A percentile compares a stretch with the other conserved stretches of the same genome.
These are phyloP conservation scores for Cyberlindnera xylosilytica DNA, from an alignment of 805 yeast species.

Conservation along the genomic window DNA sequence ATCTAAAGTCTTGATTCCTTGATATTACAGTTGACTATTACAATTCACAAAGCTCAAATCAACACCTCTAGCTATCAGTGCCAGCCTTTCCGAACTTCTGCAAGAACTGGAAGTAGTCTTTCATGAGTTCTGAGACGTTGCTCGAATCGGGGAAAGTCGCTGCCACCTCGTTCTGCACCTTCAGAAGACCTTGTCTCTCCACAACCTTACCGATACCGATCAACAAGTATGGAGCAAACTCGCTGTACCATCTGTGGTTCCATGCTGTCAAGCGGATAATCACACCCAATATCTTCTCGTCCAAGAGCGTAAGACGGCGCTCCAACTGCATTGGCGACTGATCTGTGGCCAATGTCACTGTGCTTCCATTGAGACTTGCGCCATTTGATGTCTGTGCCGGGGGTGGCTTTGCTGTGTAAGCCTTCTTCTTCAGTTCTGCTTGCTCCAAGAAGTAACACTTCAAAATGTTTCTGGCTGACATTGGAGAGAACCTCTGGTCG, in stretches of 20 bases:
- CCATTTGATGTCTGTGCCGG: not conserved
- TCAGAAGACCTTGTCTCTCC: conserved; percentile 73
- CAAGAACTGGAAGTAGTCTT: conserved; percentile 47
- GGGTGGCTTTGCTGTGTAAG: conserved; percentile 13
- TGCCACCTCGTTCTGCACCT: conserved; percentile 67
- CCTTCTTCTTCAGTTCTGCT: conserved; percentile 26
- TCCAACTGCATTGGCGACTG: conserved; percentile 27
- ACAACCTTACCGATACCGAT: conserved; percentile 57
- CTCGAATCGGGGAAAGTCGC: conserved; percentile 57
- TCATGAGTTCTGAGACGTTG: conserved; percentile 57
- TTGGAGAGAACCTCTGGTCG: conserved; percentile 72
- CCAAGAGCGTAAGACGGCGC: conserved; percentile 37
- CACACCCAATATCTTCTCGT: conserved; percentile 52
- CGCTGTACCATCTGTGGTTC: conserved; percentile 97
- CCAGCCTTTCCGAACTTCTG: conserved; percentile 18
- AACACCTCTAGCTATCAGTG: conserved; percentile 5
- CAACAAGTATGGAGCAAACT: conserved; percentile 73
- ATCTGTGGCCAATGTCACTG: conserved; percentile 7
- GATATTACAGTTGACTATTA: too few relatives aligned
- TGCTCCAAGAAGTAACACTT: conserved; percentile 57
- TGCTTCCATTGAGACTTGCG: conserved; percentile 18
- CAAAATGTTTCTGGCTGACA: conserved; percentile 71
- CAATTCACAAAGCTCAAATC: too few relatives aligned
- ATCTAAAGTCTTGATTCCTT: too few relatives aligned
- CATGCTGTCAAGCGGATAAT: conserved; percentile 85